Evolutionary conservation across 495 filamentous ascomycete genomes (phyloP), one percentile per base, ranked within the genome.

Genomic region (Jackrogersella minutella): DNA sequence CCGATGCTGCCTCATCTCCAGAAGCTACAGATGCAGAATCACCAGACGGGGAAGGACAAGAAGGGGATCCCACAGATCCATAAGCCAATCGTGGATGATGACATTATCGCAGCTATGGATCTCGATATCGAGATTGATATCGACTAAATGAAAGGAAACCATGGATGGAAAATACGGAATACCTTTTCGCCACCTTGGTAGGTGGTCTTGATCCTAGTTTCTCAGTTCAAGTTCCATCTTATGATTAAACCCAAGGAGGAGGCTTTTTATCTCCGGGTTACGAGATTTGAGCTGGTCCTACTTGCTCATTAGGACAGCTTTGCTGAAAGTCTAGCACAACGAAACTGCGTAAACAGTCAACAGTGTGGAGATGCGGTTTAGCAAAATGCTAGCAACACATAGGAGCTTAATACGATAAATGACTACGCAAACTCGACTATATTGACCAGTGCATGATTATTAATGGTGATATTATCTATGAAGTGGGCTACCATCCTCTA

Each of bases 111-210:
- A 0, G 84, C 88, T 11, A 77, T 94, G 74, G 91, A 94, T 75
- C 76, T 96, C 62, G 92, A 90, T 9, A 91, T 95, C 68, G 91
- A 95, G 56, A 86, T 92, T 58, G 88, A 92, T 22, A 90, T 92
- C 57, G 69, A 74, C 50, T 74, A 73, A 33, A 31, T 7, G 50
- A 33, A 11, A n/a, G n/a, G 39, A 11, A 30, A 30, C 16, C 33
- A 26, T 8, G 22, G 33, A 46, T 21, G 21, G 13, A 24, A 21
- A 6, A n/a, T n/a, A 26, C 13, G 41, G 14, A 49, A 16, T 30
- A 11, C 44, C 44, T 2, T 10, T 2, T 36, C 2, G 33, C 33
- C 11, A 11, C 5, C 6, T 36, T 36, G n/a, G 3, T 9, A 30
- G 26, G 31, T 52, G 8, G 36, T 8, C n/a, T 31, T 33, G 1